phyloP scores from a whole-genome alignment of 78 protist genomes.

The Protostelium mycophagum region DNA sequence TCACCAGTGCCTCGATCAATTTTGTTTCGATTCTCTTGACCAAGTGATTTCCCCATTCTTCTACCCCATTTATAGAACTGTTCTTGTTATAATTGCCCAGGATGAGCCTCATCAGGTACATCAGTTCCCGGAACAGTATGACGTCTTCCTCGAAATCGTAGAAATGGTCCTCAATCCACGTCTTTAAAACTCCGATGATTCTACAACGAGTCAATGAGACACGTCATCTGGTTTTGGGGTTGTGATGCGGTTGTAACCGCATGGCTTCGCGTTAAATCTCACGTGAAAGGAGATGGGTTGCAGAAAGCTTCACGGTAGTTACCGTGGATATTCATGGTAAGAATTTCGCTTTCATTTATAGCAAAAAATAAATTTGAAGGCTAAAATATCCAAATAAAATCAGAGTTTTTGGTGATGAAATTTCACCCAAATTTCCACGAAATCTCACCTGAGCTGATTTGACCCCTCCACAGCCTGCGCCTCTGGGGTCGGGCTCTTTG shows the following conservation, averaged over 20 bases:
- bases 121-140: background rate
- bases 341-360: too few species aligned
- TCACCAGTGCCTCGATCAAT: background rate
- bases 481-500: background rate
- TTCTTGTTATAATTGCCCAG: background rate
- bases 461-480: background rate
- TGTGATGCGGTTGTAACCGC: too few species aligned
- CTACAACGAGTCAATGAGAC: conserved; percentile 2
- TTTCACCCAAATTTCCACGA: too few species aligned
- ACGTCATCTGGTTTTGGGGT: too few species aligned
- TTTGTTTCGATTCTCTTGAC: background rate
- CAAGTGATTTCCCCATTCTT: background rate
- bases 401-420: too few species aligned
- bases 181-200: conserved; percentile 43
- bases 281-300: too few species aligned
- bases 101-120: background rate
- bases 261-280: too few species aligned
- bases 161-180: conserved; percentile 45
- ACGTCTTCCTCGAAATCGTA: conserved; percentile 17
- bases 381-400: background rate
- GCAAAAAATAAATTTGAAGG: too few species aligned
- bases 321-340: too few species aligned
- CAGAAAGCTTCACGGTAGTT: too few species aligned
- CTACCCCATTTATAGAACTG: background rate
- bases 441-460: background rate